Evolutionary conservation across 2,329 filamentous ascomycete species (phyloP).

Genomic region (Mycocentrospora acerina): DNA sequence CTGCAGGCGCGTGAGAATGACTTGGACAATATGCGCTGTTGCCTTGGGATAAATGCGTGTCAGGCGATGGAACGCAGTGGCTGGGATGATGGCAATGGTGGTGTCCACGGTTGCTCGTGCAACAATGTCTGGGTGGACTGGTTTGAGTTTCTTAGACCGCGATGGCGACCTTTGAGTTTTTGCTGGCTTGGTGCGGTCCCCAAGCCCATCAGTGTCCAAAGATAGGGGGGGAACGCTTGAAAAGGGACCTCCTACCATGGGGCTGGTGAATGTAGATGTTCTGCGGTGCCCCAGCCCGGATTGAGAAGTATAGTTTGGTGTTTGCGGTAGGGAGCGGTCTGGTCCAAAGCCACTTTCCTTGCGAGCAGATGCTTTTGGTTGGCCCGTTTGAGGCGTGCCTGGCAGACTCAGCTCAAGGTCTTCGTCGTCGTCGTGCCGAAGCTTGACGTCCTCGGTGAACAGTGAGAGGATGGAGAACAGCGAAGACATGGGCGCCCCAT

Average conservation of each 20-base stretch:
- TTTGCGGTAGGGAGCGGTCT: slow-evolving; percentile 35
- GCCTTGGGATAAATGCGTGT: slow-evolving; percentile 95
- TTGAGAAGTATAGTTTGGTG: slow-evolving; percentile 25
- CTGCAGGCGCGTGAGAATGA: slow-evolving; percentile 92
- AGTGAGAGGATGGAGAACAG: slow-evolving; percentile 95
- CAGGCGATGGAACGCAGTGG: slow-evolving; percentile 88
- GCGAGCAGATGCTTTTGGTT: slow-evolving; percentile 20
- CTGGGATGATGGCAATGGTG: slow-evolving; percentile 96
- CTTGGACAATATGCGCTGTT: slow-evolving; percentile 95
- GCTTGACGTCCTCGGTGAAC: slow-evolving; percentile 90
- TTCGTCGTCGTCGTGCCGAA: slow-evolving; percentile 70
- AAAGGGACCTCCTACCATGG: slow-evolving; percentile 38
- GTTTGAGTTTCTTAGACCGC: slow-evolving; percentile 58
- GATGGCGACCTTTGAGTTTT: slow-evolving; percentile 26
- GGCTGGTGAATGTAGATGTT: slow-evolving; percentile 37
- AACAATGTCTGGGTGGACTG: slow-evolving; percentile 93
- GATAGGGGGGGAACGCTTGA: slow-evolving; percentile 74
- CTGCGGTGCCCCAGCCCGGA: slow-evolving; percentile 26
- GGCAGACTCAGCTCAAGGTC: slow-evolving; percentile 45
- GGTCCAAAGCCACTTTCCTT: slow-evolving; percentile 33
- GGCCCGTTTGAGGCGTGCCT: slow-evolving; percentile 24
- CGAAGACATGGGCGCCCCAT: slow-evolving; percentile 97
- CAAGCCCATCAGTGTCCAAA: slow-evolving; percentile 54
- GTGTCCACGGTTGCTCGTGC: slow-evolving; percentile 95
- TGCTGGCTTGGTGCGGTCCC: slow-evolving; percentile 21